Conservation (phyloP, 176 grass and related monocot species). For the Eleusine indica region DNA sequence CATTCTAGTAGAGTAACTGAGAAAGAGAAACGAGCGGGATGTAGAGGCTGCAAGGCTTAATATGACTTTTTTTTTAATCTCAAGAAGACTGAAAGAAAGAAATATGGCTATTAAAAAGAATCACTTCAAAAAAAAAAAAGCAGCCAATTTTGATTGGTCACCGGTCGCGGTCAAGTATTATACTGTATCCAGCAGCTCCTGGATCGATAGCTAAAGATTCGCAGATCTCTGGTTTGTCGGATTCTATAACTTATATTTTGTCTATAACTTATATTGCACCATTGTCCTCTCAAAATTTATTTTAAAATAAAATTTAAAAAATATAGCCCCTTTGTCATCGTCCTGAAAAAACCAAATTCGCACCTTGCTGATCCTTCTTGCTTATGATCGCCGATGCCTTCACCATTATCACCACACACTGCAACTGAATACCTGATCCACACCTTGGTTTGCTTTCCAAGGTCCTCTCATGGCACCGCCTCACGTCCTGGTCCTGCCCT, state of each 20-base stretch:
- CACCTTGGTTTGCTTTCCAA: background rate
- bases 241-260: background rate
- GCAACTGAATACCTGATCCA: background rate
- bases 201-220: background rate
- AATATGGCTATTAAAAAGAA: too few species aligned
- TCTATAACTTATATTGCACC: background rate
- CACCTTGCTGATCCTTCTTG: background rate
- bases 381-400: background rate
- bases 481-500: conserved; percentile 17
- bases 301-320: background rate
- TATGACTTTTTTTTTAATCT: too few species aligned
- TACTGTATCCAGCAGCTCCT: background rate
- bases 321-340: background rate
- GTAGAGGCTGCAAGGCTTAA: too few species aligned
- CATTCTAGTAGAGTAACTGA: too few species aligned
- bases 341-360: background rate
- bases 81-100: too few species aligned
- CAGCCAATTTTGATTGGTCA: too few species aligned
- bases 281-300: background rate
- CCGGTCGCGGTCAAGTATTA: too few species aligned
- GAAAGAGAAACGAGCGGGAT: too few species aligned
- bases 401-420: conserved; percentile 19
- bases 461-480: background rate
- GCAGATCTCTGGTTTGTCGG: background rate
- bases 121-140: too few species aligned